Evolutionary conservation across 768 basidiomycete genomes (phyloP), one percentile per base, ranked within the genome.

Genomic region (Lactarius pseudohatsudake): DNA sequence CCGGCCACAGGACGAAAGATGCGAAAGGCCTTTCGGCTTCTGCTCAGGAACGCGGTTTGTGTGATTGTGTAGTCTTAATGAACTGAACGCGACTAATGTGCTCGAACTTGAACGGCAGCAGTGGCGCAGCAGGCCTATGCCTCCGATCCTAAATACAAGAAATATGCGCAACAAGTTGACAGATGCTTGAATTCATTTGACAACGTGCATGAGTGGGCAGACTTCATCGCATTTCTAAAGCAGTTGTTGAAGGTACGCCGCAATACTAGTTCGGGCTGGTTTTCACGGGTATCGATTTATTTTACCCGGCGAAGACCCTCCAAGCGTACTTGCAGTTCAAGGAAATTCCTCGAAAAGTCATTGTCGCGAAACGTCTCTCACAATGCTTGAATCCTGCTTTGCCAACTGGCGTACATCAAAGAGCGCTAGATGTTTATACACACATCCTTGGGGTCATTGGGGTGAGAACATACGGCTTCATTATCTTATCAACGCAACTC

Each of bases 341-440:
- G 77, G 93, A 97, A 75, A 97, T 99, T 64, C 97, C 97, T 2
- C 84, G 93, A 71, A 98, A 98, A 76, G 81, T 97, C 53, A 86
- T 94, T 65, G 95, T 99, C 5, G 86, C 97, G 59, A 99, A 99
- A 77, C 90, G 97, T 0, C 81, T 99, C 40, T 84, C 96, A 2
- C 97, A 99, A 76, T 98, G 97, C 75, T 78, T 99, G 72, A 98
- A 98, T 75, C 97, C 97, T n/a, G 96, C 96, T 0, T 78, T 99
- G 11, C 97, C 97, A 2, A 90, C 93, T 43, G 97, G 97, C 1
- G 97, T 98, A 0, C 97, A 99, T 75, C 96, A 98, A 76, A 85
- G 95, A 62, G 94, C 96, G 20, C 79, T 99, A 68, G 96, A 98
- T 76, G 96, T 98, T 13, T 99, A 98, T 76, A 82, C 86, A 4